phyloP scores from a whole-genome alignment of 2,329 filamentous ascomycete genomes.

The Neonectria coccinea region DNA sequence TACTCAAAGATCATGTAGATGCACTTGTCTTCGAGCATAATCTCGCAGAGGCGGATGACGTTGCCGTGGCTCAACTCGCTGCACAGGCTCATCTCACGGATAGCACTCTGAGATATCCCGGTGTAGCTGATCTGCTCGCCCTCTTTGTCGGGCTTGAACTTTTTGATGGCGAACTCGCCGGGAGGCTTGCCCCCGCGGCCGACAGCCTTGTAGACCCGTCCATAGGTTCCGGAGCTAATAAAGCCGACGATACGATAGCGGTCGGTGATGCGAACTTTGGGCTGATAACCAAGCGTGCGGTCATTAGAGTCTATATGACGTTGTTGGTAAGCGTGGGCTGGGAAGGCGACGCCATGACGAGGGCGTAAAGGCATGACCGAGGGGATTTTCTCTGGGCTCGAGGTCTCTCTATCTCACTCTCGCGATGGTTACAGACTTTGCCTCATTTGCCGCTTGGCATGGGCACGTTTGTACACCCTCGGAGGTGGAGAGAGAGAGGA shows the following conservation, averaged over 20 bases:
- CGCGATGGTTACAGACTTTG: slow-evolving; percentile 7
- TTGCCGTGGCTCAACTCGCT: slow-evolving; percentile 91
- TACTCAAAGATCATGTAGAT: slow-evolving; percentile 99
- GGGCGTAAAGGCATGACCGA: slow-evolving; percentile 51
- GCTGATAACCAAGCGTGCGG: slow-evolving; percentile 68
- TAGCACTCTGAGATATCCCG: slow-evolving; percentile 95
- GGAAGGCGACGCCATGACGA: slow-evolving; percentile 47
- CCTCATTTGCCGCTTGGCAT: slow-evolving; percentile 27
- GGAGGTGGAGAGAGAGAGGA: neutral
- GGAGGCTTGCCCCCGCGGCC: slow-evolving; percentile 66
- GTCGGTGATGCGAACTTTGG: slow-evolving; percentile 90
- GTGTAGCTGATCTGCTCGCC: slow-evolving; percentile 95
- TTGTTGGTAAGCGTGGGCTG: slow-evolving; percentile 50
- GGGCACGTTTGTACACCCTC: slow-evolving; percentile 1
- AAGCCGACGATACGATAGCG: slow-evolving; percentile 97
- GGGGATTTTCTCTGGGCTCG: neutral
- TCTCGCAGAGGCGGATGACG: slow-evolving; percentile 91
- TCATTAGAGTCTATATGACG: slow-evolving; percentile 63
- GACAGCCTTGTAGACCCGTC: slow-evolving; percentile 95
- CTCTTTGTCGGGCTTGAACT: slow-evolving; percentile 99
- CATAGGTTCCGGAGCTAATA: slow-evolving; percentile 98
- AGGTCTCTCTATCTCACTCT: slow-evolving; percentile 4
- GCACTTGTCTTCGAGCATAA: slow-evolving; percentile 97
- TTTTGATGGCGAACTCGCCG: slow-evolving; percentile 96
- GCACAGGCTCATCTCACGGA: slow-evolving; percentile 97